Evolutionary conservation across 768 basidiomycete genomes (phyloP).

Genomic region (Hypholoma fasciculare): DNA sequence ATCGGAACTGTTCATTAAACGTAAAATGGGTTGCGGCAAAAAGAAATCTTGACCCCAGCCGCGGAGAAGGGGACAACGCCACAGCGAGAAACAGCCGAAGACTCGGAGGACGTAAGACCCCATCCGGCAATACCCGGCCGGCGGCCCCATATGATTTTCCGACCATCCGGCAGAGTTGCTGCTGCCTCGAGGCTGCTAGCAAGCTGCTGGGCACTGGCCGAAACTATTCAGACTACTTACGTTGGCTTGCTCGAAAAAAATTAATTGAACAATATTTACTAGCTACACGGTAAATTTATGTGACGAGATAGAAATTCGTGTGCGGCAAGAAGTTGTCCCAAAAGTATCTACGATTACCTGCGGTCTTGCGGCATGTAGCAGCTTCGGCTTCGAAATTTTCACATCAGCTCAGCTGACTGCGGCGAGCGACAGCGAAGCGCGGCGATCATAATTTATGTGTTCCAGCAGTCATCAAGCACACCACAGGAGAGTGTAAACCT

Average conservation of each 20-base stretch:
- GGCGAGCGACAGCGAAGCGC: slow-evolving; percentile 19
- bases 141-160: slow-evolving; percentile 6
- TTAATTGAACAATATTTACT: too few relatives aligned
- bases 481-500: too few relatives aligned
- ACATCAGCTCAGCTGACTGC: slow-evolving; percentile 7
- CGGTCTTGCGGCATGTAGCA: not conserved
- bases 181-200: not conserved
- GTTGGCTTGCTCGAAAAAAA: too few relatives aligned
- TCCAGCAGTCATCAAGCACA: not conserved
- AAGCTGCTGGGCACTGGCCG: too few relatives aligned
- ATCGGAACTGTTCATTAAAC: not conserved
- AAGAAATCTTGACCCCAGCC: not conserved
- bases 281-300: not conserved
- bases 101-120: not conserved
- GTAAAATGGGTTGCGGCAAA: not conserved
- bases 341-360: not conserved
- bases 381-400: slow-evolving; percentile 1
- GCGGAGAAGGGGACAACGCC: not conserved
- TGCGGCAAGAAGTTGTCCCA: not conserved
- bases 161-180: not conserved
- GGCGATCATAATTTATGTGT: slow-evolving; percentile 27
- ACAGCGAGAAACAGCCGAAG: not conserved
- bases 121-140: slow-evolving; percentile 10
- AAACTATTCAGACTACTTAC: too few relatives aligned
- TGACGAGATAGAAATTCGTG: not conserved